phyloP scores from a whole-genome alignment of 495 filamentous ascomycete genomes.

The Immersiella caudata region DNA sequence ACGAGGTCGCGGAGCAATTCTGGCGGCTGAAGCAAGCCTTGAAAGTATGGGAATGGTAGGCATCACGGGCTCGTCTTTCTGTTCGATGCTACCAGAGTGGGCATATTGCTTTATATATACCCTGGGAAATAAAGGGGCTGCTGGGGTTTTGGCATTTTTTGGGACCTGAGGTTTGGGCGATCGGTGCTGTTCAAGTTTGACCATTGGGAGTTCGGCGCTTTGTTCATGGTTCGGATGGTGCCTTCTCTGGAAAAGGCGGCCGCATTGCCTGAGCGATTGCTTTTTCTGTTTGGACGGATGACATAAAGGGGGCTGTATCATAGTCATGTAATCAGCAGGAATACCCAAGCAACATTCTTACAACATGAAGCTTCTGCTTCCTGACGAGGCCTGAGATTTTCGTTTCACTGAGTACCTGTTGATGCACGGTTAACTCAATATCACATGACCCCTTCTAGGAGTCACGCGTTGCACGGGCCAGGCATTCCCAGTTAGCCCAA shows the following conservation, averaged over 20 bases:
- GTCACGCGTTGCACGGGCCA: background rate
- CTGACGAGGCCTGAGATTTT: too few relatives aligned
- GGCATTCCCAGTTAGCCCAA: background rate
- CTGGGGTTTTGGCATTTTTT: background rate
- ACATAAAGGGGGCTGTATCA: background rate
- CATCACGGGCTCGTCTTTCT: background rate
- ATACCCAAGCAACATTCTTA: background rate
- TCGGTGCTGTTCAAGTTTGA: background rate
- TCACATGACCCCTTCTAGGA: background rate
- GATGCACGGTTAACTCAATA: background rate
- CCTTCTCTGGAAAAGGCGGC: too few relatives aligned
- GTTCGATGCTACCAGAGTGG: background rate
- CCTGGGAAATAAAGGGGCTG: constrained; percentile 3
- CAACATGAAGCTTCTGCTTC: background rate
- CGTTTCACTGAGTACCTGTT: too few relatives aligned
- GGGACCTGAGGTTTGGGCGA: background rate
- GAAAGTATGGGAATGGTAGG: too few relatives aligned
- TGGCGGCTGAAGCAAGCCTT: too few relatives aligned
- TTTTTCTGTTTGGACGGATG: background rate
- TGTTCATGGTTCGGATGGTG: too few relatives aligned
- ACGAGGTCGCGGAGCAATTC: too few relatives aligned
- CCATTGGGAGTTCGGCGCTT: background rate
- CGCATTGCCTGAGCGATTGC: background rate
- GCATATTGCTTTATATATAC: constrained; percentile 5
- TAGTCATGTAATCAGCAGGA: background rate